phyloP scores from a whole-genome alignment of 75 land plant species.

The Picea glauca region DNA sequence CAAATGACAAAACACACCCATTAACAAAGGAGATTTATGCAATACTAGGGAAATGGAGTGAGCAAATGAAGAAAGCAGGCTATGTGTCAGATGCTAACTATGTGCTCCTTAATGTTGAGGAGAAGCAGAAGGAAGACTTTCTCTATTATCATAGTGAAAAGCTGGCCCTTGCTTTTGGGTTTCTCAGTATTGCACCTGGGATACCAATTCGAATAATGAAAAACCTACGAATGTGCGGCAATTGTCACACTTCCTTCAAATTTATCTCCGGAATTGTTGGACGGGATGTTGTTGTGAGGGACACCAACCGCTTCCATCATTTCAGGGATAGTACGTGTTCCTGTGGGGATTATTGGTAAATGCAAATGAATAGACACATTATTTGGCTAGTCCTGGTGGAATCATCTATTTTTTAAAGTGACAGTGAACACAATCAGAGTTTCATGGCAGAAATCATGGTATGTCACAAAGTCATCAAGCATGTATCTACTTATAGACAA shows the following conservation, averaged over 20 bases:
- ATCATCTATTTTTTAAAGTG: no score
- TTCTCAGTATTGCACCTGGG: background rate
- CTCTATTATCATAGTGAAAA: constrained; percentile 15
- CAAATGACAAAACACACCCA: no score
- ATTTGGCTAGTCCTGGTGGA: no score
- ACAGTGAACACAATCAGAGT: no score
- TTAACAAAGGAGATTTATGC: no score
- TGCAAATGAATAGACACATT: no score
- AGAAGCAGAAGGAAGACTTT: background rate
- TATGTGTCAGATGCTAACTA: background rate
- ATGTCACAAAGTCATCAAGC: no score
- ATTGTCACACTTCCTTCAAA: constrained; percentile 11
- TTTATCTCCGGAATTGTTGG: constrained; percentile 4
- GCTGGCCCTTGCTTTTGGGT: constrained; percentile 15
- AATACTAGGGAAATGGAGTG: no score
- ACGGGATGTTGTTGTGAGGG: constrained; percentile 8
- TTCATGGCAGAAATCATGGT: no score
- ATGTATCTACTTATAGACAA: no score
- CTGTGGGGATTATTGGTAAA: constrained; percentile 17
- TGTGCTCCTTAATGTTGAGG: background rate
- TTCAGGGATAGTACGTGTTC: constrained; percentile 9
- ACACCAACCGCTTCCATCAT: constrained; percentile 15
- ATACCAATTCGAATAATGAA: constrained; percentile 11
- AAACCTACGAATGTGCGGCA: constrained; percentile 3
- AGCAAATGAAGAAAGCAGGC: constrained; percentile 1